Evolutionary conservation across 345 rosid genomes (phyloP).

Genomic region (Iberis pinnata): DNA sequence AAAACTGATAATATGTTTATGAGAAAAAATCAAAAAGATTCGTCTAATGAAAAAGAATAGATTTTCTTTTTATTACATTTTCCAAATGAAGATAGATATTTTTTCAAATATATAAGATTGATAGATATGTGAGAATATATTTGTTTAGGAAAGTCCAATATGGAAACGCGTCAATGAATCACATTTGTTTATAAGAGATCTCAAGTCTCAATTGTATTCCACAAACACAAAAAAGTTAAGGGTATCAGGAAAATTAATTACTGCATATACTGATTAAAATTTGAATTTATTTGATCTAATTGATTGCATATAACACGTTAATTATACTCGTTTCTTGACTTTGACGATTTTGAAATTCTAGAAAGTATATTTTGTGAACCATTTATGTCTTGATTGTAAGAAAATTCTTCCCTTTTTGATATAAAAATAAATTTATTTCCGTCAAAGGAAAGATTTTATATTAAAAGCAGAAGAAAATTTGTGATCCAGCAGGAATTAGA

Average conservation of each 20-base stretch:
- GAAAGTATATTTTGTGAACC: background rate
- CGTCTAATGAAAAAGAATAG: background rate
- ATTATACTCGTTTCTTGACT: background rate
- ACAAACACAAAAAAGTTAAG: too few species aligned
- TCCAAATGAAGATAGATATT: background rate
- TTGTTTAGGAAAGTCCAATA: too few species aligned
- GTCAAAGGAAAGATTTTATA: slow-evolving; percentile 15
- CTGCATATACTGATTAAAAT: background rate
- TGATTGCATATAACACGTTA: background rate
- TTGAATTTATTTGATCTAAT: background rate
- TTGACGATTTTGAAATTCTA: background rate
- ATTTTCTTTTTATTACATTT: background rate
- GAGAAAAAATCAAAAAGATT: background rate
- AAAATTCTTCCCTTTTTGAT: background rate
- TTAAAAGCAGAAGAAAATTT: background rate
- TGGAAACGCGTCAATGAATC: too few species aligned
- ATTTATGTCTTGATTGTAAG: background rate
- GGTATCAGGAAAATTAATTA: background rate
- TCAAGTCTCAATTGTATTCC: too few species aligned
- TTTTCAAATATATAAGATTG: too few species aligned
- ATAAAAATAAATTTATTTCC: too few species aligned
- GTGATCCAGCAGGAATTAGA: background rate
- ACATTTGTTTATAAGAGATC: too few species aligned
- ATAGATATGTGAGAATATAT: too few species aligned
- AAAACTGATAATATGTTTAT: background rate